A percentile compares a stretch with the other conserved stretches of the same genome.
phyloP scores from a whole-genome alignment of 2,329 filamentous ascomycete species.

The Sodiomyces alkalinus region DNA sequence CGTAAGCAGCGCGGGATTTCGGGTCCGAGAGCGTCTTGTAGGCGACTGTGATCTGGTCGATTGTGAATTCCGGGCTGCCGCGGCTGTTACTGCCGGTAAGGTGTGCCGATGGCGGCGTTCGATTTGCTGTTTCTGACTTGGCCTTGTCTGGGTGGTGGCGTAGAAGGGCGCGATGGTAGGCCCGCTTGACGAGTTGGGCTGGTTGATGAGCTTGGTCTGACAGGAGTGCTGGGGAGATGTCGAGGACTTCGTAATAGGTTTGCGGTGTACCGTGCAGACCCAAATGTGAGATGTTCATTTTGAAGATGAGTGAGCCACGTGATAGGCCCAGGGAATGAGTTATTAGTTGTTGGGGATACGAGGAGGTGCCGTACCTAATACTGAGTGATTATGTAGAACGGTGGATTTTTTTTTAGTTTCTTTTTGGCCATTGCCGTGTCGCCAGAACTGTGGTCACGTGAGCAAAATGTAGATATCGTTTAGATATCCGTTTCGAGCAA shows the following conservation, averaged over 20 bases:
- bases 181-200: constrained; percentile 38
- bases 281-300: not conserved
- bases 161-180: constrained; percentile 50
- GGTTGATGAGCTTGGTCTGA: constrained; percentile 23
- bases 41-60: constrained; percentile 50
- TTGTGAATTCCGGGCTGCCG: constrained; percentile 21
- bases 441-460: too few species aligned
- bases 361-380: too few species aligned
- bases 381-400: too few species aligned
- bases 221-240: constrained; percentile 33
- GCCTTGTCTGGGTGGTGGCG: constrained; percentile 51
- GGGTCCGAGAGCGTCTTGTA: constrained; percentile 39
- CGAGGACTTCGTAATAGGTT: constrained; percentile 47
- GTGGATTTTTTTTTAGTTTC: too few species aligned
- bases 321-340: too few species aligned
- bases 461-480: too few species aligned
- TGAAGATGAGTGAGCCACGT: not conserved
- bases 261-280: constrained; percentile 10
- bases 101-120: too few species aligned
- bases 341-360: too few species aligned
- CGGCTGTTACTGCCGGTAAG: too few species aligned
- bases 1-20: constrained; percentile 34
- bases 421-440: too few species aligned
- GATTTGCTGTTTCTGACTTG: constrained; percentile 1
- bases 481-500: too few species aligned